Evolutionary conservation across 1,284 basidiomycete species (phyloP), one percentile per base, ranked within the genome.

Genomic region (Rhizoctonia solani): DNA sequence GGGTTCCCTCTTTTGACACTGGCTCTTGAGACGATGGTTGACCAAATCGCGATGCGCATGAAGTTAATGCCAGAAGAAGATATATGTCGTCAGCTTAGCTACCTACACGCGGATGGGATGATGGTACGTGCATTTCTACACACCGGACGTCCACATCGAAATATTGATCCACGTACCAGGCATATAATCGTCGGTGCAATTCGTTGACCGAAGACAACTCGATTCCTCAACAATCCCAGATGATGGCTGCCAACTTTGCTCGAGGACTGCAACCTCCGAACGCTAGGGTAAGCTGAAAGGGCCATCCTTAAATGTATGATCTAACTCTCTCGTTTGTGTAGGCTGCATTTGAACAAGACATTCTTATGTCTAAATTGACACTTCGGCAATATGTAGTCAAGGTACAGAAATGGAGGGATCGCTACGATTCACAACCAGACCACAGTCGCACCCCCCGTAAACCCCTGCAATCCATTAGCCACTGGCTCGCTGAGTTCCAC

Each of bases 401-500:
- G 52, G 83, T 99, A 29, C 95, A 98, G 75, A 83, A 85, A 70
- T 99, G 97, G 97, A 84, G 96, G 58, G 93, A 98, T 75, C 88
- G 87, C 72, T 98, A 95, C 77, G 97, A 99, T 76, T 21, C 63
- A 23, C 50, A 66, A n/a, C 63, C 63, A 39, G 63, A 66, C n/a
- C 52, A 66, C 8, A 54, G 63, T 14, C 63, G 63, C 42, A 54
- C 52, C 9, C 63, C 52, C 39, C 63, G 52, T 23, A 85, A 83
- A 68, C 87, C 93, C n/a, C 80, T 99, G 59, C 95, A 98, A 72
- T 83, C 89, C 68, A 82, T 93, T 53, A 95, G 93, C 72, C 95
- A 97, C 78, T 98, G 95, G 79, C 81, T 99, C 71, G 92, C 93
- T 11, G 96, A 99, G 77, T 99, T 99, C 82, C 96, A 99, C 74